Evolutionary conservation across 2,329 filamentous ascomycete species (phyloP), one percentile per base, ranked within the genome.

Genomic region (Cercospora janseana): DNA sequence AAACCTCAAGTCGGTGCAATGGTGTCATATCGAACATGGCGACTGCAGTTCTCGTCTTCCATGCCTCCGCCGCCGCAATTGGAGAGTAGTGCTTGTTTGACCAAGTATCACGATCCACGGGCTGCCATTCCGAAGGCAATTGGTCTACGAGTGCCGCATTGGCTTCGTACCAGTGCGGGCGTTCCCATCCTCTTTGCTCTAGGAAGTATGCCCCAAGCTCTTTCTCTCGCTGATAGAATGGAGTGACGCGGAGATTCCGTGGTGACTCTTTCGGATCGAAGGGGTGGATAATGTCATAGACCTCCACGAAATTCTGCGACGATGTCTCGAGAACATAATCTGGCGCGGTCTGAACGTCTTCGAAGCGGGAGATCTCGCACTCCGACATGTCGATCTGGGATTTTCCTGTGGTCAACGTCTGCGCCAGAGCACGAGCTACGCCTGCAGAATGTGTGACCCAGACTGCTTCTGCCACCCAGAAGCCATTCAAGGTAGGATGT

Each of bases 381-480:
- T 81, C 81, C 2, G 76, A 69, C 3, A 84, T 67, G 44, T 84
- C 80, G 26, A 82, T 72, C 4, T 72, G 64, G 0, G 80, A 81
- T 18, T 70, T 70, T 2, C 81, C 81, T 1, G 71, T 72, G 0
- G 80, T 83, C 20, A 85, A 67, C 0, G 81, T 60, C 60, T 85
- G 74, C 0, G 81, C 81, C 1, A 85, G 62, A 0, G 81, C 80
- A 20, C 79, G 75, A 6, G 81, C 81, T 1, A 84, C 77, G 18
- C 81, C 81, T 0, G 80, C 80, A 0, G 81, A 83, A 56, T 85
- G 81, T 13, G 81, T 85, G 1, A 84, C 81, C 81, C 81, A 85
- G 0, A 85, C 80, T 4, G 81, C 81, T 58, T 85, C 81, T 0
- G 81, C 81, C 1, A 85, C 79, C 57, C 75, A 83, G 66, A 85